These are phyloP conservation scores for Trypanosoma platydactyli DNA, from an alignment of 208 protist genomes.

Conservation along the genomic window DNA sequence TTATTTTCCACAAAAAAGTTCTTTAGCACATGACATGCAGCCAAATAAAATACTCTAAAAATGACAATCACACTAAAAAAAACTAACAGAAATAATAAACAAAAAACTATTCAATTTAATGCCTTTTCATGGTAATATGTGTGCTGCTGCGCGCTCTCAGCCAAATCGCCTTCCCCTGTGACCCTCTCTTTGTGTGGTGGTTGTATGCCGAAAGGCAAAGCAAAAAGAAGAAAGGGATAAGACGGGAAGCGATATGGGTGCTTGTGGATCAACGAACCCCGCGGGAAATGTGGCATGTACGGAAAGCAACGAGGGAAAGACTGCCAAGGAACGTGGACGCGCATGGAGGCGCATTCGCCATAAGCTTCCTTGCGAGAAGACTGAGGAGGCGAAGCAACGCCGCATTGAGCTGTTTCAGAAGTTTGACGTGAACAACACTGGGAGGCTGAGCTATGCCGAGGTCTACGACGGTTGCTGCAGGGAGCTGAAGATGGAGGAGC, in stretches of 20 bases:
- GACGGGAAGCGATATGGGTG: not conserved
- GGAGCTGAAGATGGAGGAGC: constrained; percentile 58
- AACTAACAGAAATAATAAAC: constrained; percentile 12
- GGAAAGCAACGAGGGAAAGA: constrained; percentile 25
- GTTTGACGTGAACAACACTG: constrained; percentile 63
- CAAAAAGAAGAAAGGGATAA: constrained; percentile 13
- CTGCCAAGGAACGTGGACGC: constrained; percentile 39
- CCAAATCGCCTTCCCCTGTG: too few relatives aligned
- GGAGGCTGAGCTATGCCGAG: constrained; percentile 63
- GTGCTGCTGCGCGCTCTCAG: too few relatives aligned
- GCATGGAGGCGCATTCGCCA: constrained; percentile 46
- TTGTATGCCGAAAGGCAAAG: constrained; percentile 4
- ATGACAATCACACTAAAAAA: too few relatives aligned
- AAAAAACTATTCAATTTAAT: too few relatives aligned
- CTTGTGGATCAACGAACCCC: not conserved
- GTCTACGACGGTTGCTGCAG: constrained; percentile 48
- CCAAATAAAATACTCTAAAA: too few relatives aligned
- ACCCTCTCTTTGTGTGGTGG: not conserved
- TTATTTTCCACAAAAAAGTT: too few relatives aligned
- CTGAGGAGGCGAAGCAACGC: constrained; percentile 27
- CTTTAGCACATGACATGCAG: too few relatives aligned
- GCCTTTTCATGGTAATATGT: constrained; percentile 4
- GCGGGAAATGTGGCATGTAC: too few relatives aligned
- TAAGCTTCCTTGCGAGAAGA: constrained; percentile 7
- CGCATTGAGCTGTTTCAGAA: constrained; percentile 70